phyloP scores from a whole-genome alignment of 306 rosid genomes.

The Corylus heterophylla region DNA sequence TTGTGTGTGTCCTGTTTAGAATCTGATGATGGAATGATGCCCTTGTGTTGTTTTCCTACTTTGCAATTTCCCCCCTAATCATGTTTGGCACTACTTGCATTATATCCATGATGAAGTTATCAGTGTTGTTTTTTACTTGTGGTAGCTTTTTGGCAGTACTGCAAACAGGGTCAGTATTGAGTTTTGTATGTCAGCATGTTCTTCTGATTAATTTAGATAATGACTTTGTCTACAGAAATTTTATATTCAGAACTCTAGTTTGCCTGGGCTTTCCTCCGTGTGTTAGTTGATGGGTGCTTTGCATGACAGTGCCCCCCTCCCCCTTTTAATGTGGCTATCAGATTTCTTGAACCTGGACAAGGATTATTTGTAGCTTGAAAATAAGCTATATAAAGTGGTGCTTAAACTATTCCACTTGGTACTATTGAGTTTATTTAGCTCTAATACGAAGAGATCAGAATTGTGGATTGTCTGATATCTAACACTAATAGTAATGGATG shows the following conservation, averaged over 20 bases:
- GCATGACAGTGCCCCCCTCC: too few species aligned
- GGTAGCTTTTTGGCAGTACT: not conserved
- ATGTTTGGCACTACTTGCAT: not conserved
- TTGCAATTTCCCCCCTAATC: not conserved
- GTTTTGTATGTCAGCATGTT: not conserved
- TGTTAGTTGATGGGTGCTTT: not conserved
- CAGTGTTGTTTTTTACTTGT: not conserved
- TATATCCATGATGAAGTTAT: not conserved
- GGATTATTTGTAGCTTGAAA: too few species aligned
- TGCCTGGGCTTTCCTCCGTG: not conserved
- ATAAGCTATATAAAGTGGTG: too few species aligned
- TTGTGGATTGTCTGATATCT: too few species aligned
- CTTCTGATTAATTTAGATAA: not conserved
- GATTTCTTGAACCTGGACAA: too few species aligned
- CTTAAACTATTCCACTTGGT: too few species aligned
- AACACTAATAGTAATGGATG: too few species aligned
- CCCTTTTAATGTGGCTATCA: too few species aligned
- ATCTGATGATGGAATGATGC: not conserved
- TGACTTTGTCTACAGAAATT: not conserved
- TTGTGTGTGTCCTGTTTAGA: not conserved
- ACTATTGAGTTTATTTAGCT: too few species aligned
- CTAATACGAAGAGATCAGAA: too few species aligned
- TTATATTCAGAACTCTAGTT: not conserved
- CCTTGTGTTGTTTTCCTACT: not conserved
- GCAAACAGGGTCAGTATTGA: not conserved